Conservation (phyloP, 1,284 basidiomycete genomes). For the Termitomyces sp. region DNA sequence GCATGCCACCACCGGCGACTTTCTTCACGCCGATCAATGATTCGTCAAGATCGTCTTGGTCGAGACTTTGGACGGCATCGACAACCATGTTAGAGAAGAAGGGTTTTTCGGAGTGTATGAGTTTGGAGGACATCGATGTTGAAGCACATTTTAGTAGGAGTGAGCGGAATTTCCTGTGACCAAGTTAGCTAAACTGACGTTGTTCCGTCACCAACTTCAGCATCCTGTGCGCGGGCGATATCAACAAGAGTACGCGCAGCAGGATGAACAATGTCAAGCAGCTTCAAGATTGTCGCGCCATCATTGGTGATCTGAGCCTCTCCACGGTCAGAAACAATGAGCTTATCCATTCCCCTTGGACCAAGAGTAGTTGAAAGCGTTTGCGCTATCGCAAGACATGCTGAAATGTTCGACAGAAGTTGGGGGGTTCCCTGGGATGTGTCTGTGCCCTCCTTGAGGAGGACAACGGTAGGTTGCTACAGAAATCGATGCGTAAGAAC, state of each 20-base stretch:
- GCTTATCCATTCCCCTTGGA: conserved; percentile 97
- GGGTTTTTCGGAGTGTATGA: conserved; percentile 98
- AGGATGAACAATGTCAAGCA: conserved; percentile 96
- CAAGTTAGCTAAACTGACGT: conserved; percentile 39
- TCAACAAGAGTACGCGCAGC: conserved; percentile 96
- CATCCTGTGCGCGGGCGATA: conserved; percentile 96
- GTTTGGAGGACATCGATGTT: conserved; percentile 99
- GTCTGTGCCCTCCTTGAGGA: conserved; percentile 94
- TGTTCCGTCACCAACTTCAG: conserved; percentile 97
- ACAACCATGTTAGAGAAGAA: conserved; percentile 99
- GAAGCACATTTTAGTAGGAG: conserved; percentile 95
- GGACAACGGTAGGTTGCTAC: conserved; percentile 92
- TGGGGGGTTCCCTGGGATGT: conserved; percentile 94
- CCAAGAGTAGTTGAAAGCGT: conserved; percentile 95
- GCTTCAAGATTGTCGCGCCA: conserved; percentile 95
- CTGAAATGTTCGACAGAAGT: conserved; percentile 93
- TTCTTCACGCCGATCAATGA: conserved; percentile 98
- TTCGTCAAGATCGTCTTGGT: conserved; percentile 93
- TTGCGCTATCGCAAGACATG: conserved; percentile 87
- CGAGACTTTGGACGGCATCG: conserved; percentile 89
- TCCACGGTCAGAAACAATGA: conserved; percentile 88
- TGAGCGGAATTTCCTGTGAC: conserved; percentile 80
- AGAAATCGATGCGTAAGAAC: neutral
- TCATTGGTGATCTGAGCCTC: conserved; percentile 98
- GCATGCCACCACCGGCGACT: conserved; percentile 98